Evolutionary conservation across 495 filamentous ascomycete genomes (phyloP).

Genomic region (Penicillium maclennaniae): DNA sequence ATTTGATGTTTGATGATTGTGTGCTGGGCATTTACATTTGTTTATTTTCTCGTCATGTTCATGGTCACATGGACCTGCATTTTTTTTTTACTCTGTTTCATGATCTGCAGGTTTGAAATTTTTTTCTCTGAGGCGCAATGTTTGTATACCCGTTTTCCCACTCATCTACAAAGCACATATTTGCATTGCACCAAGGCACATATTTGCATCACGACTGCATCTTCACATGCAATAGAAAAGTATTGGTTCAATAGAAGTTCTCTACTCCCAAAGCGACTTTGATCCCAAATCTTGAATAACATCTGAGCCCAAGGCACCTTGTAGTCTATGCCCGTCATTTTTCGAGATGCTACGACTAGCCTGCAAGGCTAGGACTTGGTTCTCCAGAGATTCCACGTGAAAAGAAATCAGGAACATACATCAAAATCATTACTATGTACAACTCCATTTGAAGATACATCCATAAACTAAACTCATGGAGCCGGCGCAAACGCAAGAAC

Average conservation of each 20-base stretch:
- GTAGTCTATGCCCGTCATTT: not conserved
- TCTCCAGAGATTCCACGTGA: not conserved
- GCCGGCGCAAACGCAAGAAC: constrained; percentile 46
- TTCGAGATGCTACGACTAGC: no score
- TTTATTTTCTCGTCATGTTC: not conserved
- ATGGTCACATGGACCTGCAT: not conserved
- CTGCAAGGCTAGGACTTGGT: no score
- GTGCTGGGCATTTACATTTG: not conserved
- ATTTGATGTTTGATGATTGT: no score
- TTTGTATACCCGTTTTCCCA: constrained; percentile 8
- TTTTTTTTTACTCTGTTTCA: not conserved
- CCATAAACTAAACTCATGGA: not conserved
- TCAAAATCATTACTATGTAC: not conserved
- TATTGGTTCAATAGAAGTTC: not conserved
- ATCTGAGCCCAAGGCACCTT: not conserved
- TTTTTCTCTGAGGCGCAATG: not conserved
- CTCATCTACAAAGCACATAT: constrained; percentile 8
- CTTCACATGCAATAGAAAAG: constrained; percentile 1
- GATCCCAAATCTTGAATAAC: no score
- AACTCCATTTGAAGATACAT: not conserved
- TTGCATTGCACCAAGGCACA: constrained; percentile 5
- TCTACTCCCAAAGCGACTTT: not conserved
- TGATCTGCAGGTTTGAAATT: not conserved
- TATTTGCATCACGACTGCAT: constrained; percentile 2
- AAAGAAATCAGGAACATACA: not conserved